Evolutionary conservation across 106 monocot genomes (phyloP), one percentile per base, ranked within the genome.

Genomic region (Dendrobium chrysotoxum): DNA sequence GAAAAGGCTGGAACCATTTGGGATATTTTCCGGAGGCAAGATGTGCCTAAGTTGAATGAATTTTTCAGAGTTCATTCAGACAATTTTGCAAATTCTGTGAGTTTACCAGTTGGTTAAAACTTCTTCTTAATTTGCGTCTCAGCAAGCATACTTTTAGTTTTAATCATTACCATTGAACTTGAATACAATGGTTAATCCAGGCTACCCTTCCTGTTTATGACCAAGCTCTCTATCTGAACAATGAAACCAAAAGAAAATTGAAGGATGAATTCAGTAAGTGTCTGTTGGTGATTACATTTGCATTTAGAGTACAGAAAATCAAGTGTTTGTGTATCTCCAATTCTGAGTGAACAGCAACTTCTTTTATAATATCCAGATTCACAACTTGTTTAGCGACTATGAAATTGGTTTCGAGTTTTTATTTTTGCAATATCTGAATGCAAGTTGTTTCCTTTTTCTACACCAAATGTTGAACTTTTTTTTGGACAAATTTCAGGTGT

Each of bases 11-110:
- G 88, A 81, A 88, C 89, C 73, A 76, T 91, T 83, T 98, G 98
- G 98, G 95, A 95, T 91, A 88, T 98, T 80, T 95, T 95, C 84
- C 86, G 88, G 23, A 80, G 91, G 66, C 85, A 98, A 80, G 98
- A 98, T 89, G 86, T 95, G 73, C 89, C 88, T 39, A 94, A 87
- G 77, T 87, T 98, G 75, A 98, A 95, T 86, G 88, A 94, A 78
- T 98, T 86, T 85, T 83, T 98, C 61, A 84, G 82, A 81, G 77
- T 46, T 82, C 85, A 93, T 82, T 79, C 76, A 76, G 72, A 85
- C 42, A 90, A 90, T 72, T 72, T 96, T 77, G n/a, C 26, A 70
- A 55, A 45, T 79, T 45, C 30, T 84, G 64, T 75, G 76, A 64
- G 76, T 81, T 75, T 77, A 12, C 72, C 79, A 76, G 74, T 79